These are phyloP conservation scores for Vitis cinerea DNA, from an alignment of 164 flowering plant species.

Conservation along the genomic window DNA sequence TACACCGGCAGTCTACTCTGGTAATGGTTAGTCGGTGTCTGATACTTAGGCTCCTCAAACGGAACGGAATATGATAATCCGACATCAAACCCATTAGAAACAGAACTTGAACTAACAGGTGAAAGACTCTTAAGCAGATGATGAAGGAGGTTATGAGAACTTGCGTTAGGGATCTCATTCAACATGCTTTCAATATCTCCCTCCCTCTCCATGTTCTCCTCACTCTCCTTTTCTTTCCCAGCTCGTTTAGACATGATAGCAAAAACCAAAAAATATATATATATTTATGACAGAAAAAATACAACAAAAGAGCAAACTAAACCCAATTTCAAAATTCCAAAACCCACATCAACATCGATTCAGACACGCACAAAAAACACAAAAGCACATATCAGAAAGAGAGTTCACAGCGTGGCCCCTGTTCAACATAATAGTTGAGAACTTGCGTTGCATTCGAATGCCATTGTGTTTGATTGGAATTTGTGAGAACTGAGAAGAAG, in stretches of 20 bases:
- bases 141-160: conserved; percentile 7
- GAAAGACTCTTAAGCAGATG: conserved; percentile 18
- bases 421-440: neutral
- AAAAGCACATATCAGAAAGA: neutral
- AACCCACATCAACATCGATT: conserved; percentile 16
- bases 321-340: conserved; percentile 13
- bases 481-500: neutral
- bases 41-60: conserved; percentile 19
- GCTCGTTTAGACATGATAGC: conserved; percentile 8
- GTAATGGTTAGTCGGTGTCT: conserved; percentile 9
- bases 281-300: neutral
- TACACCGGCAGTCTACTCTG: conserved; percentile 17
- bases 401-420: neutral
- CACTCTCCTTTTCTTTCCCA: conserved; percentile 7
- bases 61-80: conserved; percentile 25
- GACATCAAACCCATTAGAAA: conserved; percentile 33
- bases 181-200: conserved; percentile 13
- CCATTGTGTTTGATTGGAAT: neutral
- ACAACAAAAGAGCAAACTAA: neutral
- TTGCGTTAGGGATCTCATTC: conserved; percentile 13
- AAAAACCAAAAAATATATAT: too few species aligned
- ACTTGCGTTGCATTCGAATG: neutral
- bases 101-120: conserved; percentile 37
- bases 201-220: conserved; percentile 4
- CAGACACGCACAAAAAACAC: too few species aligned